A percentile compares a stretch with the other conserved stretches of the same genome.
Conservation (phyloP, 495 filamentous ascomycete species). For the Aspergillus wentii region DNA sequence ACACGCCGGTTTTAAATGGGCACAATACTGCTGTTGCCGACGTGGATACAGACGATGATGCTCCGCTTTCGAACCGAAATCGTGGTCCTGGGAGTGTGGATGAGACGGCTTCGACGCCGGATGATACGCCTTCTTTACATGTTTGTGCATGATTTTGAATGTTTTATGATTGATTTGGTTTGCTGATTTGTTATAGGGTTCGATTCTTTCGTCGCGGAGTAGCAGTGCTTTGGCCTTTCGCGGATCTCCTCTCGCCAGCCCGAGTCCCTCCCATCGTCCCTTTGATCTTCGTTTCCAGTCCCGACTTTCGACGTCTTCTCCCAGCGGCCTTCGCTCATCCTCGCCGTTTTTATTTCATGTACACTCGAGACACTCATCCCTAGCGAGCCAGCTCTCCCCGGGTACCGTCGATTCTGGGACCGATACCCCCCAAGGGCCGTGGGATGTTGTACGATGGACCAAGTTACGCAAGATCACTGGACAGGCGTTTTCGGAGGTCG, state of each 20-base stretch:
- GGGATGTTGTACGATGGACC: slow-evolving; percentile 97
- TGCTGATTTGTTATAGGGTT: slow-evolving; percentile 58
- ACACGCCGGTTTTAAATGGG: slow-evolving; percentile 21
- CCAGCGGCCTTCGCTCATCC: slow-evolving; percentile 56
- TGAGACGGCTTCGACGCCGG: slow-evolving; percentile 64
- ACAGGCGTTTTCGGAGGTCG: slow-evolving; percentile 90
- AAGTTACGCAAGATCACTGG: slow-evolving; percentile 84
- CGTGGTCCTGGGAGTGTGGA: slow-evolving; percentile 33
- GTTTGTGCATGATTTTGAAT: slow-evolving; percentile 44
- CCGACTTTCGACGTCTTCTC: slow-evolving; percentile 60
- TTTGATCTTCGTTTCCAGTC: slow-evolving; percentile 95
- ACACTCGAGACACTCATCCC: slow-evolving; percentile 74
- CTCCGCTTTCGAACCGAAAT: slow-evolving; percentile 16
- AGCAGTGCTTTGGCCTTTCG: slow-evolving; percentile 55
- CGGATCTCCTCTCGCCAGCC: slow-evolving; percentile 47
- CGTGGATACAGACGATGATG: slow-evolving; percentile 9
- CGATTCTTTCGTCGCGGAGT: slow-evolving; percentile 68
- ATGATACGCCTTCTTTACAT: slow-evolving; percentile 86
- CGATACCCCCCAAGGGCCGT: slow-evolving; percentile 68
- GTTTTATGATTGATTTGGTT: slow-evolving; percentile 1
- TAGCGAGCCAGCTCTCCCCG: slow-evolving; percentile 50
- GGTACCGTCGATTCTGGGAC: slow-evolving; percentile 50
- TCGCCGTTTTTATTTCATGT: slow-evolving; percentile 75
- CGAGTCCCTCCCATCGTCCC: slow-evolving; percentile 79
- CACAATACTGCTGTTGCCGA: slow-evolving; percentile 12